Conservation (phyloP, 2,329 filamentous ascomycete species). For the Nemania serpens region DNA sequence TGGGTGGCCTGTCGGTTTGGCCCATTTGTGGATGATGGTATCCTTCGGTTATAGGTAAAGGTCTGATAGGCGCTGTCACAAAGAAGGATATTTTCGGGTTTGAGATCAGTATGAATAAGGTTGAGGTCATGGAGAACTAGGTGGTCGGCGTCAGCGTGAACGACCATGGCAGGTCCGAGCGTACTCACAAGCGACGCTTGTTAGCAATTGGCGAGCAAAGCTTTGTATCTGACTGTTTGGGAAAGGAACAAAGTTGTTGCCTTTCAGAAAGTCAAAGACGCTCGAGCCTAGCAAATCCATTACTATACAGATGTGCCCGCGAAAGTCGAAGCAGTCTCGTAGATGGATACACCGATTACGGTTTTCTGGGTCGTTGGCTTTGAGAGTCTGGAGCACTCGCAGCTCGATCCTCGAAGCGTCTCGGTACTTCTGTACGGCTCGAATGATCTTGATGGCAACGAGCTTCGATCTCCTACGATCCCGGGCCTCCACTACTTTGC, state of each 20-base stretch:
- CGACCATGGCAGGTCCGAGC: neutral
- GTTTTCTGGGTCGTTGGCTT: slow-evolving; percentile 89
- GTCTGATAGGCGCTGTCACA: slow-evolving; percentile 69
- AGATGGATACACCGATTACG: slow-evolving; percentile 96
- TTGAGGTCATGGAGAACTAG: slow-evolving; percentile 94
- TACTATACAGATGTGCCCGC: slow-evolving; percentile 91
- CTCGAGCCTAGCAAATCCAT: slow-evolving; percentile 85
- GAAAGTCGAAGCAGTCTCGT: slow-evolving; percentile 94
- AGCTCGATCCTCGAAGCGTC: slow-evolving; percentile 95
- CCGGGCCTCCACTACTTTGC: slow-evolving; percentile 93
- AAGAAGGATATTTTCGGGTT: slow-evolving; percentile 72
- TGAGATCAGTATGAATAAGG: slow-evolving; percentile 87
- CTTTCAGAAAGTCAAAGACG: slow-evolving; percentile 97
- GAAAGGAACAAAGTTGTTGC: slow-evolving; percentile 93
- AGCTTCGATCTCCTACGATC: slow-evolving; percentile 76
- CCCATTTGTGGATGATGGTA: slow-evolving; percentile 68
- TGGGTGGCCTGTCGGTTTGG: slow-evolving; percentile 66
- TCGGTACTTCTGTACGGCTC: slow-evolving; percentile 96
- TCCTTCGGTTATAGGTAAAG: slow-evolving; percentile 72
- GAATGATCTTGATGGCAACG: slow-evolving; percentile 97
- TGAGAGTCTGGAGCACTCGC: slow-evolving; percentile 86
- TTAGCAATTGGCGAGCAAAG: slow-evolving; percentile 93
- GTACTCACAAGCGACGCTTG: slow-evolving; percentile 92
- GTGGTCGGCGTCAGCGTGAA: slow-evolving; percentile 32
- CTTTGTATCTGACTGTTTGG: slow-evolving; percentile 98